Evolutionary conservation across 2,329 filamentous ascomycete genomes (phyloP).

Genomic region (Byssochlamys sp.): DNA sequence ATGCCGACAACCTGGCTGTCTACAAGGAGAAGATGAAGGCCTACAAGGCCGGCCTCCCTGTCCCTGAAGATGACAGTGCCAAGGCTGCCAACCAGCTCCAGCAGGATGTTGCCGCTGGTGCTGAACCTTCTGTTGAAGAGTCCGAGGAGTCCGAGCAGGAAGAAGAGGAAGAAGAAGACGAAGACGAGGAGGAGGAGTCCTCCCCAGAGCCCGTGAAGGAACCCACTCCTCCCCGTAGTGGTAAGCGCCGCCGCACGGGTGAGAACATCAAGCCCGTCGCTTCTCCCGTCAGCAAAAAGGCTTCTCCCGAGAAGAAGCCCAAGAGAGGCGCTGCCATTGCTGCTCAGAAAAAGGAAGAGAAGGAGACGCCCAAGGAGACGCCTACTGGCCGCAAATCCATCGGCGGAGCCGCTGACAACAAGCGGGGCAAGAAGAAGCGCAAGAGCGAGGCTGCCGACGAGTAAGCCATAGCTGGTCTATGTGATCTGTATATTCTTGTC

Average conservation of each 20-base stretch:
- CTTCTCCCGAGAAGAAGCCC: slow-evolving; percentile 24
- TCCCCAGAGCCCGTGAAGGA: slow-evolving; percentile 31
- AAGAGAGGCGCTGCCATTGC: slow-evolving; percentile 13
- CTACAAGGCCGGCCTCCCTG: slow-evolving; percentile 46
- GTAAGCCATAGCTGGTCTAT: slow-evolving; percentile 12
- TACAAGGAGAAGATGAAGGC: slow-evolving; percentile 48
- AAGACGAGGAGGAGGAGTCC: slow-evolving; percentile 24
- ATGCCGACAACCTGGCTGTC: slow-evolving; percentile 46
- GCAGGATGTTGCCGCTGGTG: slow-evolving; percentile 30
- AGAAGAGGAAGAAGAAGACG: slow-evolving; percentile 15
- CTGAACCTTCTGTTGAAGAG: slow-evolving; percentile 21
- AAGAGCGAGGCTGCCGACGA: slow-evolving; percentile 32
- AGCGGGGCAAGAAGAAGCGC: slow-evolving; percentile 38
- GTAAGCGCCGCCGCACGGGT: slow-evolving; percentile 35
- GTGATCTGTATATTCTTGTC: slow-evolving; percentile 4
- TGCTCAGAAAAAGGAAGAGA: slow-evolving; percentile 24
- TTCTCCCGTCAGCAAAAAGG: slow-evolving; percentile 27
- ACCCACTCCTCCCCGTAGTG: slow-evolving; percentile 32
- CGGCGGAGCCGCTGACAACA: slow-evolving; percentile 16
- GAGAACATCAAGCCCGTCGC: slow-evolving; percentile 23
- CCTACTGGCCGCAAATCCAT: slow-evolving; percentile 21
- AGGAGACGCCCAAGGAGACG: slow-evolving; percentile 12
- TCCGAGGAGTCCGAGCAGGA: slow-evolving; percentile 20
- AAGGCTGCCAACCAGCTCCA: slow-evolving; percentile 34
- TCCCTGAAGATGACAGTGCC: slow-evolving; percentile 35